phyloP scores from a whole-genome alignment of 768 basidiomycete species.

The Rhodotorula kratochvilovae region DNA sequence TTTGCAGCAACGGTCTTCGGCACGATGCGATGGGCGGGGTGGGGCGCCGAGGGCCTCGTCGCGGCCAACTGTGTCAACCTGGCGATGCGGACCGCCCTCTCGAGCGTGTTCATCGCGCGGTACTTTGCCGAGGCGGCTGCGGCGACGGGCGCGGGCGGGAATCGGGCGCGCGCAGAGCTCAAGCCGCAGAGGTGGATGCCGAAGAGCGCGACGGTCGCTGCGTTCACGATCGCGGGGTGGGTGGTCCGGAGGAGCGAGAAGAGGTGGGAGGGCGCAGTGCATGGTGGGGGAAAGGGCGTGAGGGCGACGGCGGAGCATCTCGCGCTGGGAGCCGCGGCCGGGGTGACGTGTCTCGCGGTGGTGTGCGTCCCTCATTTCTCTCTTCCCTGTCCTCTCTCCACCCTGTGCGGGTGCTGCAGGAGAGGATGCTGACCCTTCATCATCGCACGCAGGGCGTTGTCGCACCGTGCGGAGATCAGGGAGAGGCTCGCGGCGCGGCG shows the following conservation, averaged over 20 bases:
- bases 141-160: not conserved
- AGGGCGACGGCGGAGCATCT: conserved; percentile 15
- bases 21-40: conserved; percentile 53
- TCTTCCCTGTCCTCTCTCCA: not conserved
- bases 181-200: conserved; percentile 4
- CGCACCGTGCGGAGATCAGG: not conserved
- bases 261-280: conserved; percentile 47
- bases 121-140: not conserved
- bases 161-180: not conserved
- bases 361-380: conserved; percentile 13
- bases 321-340: conserved; percentile 21
- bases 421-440: not conserved
- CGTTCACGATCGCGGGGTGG: conserved; percentile 48
- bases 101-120: not conserved
- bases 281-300: conserved; percentile 20
- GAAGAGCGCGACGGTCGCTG: not conserved
- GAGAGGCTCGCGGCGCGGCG: not conserved
- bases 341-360: conserved; percentile 20
- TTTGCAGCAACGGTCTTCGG: conserved; percentile 59
- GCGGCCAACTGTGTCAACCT: conserved; percentile 44
- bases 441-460: not conserved
- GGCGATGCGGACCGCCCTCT: conserved; percentile 37
- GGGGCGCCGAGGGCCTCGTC: conserved; percentile 54
- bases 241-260: conserved; percentile 72
- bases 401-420: not conserved